Evolutionary conservation across 768 basidiomycete species (phyloP), one percentile per base, ranked within the genome.

Genomic region (Pleurotus cornucopiae): DNA sequence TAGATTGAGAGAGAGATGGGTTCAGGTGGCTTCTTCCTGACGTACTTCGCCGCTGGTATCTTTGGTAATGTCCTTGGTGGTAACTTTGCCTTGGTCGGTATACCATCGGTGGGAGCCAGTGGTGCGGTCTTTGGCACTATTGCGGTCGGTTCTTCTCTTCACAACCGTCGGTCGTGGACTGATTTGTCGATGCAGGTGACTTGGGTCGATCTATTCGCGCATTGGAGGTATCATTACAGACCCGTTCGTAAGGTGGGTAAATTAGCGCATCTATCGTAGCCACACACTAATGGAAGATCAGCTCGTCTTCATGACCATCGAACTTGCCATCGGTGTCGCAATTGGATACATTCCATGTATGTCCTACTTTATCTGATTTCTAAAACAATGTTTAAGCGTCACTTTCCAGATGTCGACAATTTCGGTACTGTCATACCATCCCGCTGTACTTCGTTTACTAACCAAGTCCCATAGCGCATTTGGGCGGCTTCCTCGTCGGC

Each of bases 31-130:
- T 99, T 97, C 71, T 59, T 92, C 30, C 73, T 97, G 11, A 83
- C 91, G 2, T 99, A 98, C 69, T 81, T 94, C 44, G 80, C 94
- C 0, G 89, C 92, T 9, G 96, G 96, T 5, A 91, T 97, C 34
- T 98, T 97, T 66, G 96, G 96, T 80, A 93, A 93, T 62, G 81
- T 94, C 21, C 76, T 98, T 23, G 95, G 96, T 20, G 94, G 93
- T 2, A 98, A 97, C 70, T 98, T 98, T 66, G 78, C 92, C 2
- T 73, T 96, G 11, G 88, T 94, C 3, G 95, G 94, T 6, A 72
- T 87, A 16, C 94, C 96, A 0, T 93, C 91, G 11, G 80, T 94
- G 9, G 96, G 96, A 44, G 97, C 96, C 2, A 91, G 88, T 61
- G 96, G 96, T 5, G 93, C 95, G 1, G 89, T 98, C 55, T 94